phyloP scores from a whole-genome alignment of 148 eudicot species.

The Polygonum maritimum region DNA sequence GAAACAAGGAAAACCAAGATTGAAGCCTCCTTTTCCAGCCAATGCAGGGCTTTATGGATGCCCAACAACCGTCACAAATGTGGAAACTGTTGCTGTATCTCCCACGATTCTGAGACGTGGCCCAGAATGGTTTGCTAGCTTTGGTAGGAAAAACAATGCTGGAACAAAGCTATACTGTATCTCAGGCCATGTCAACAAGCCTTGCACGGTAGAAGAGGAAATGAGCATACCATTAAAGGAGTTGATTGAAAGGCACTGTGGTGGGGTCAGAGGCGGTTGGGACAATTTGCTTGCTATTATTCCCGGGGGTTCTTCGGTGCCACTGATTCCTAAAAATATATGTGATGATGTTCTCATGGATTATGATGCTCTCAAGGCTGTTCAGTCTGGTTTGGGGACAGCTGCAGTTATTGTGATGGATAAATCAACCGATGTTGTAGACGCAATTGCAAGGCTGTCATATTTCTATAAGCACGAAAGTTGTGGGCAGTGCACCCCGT shows the following conservation, averaged over 20 bases:
- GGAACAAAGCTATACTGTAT: conserved; percentile 81
- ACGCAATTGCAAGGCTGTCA: conserved; percentile 85
- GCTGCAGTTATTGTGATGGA: conserved; percentile 98
- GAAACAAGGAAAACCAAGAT: conserved; percentile 91
- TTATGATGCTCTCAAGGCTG: conserved; percentile 93
- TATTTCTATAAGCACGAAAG: conserved; percentile 94
- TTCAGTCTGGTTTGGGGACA: conserved; percentile 70
- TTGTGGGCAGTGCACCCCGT: conserved; percentile 92
- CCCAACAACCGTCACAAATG: conserved; percentile 92
- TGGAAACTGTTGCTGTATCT: conserved; percentile 93
- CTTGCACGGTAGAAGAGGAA: conserved; percentile 97
- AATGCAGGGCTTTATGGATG: conserved; percentile 88
- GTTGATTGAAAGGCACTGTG: conserved; percentile 89
- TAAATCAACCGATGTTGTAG: conserved; percentile 86
- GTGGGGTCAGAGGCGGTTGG: conserved; percentile 97
- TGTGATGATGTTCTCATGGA: conserved; percentile 96
- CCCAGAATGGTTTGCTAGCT: conserved; percentile 89
- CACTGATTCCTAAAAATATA: conserved; percentile 63
- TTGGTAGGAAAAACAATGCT: conserved; percentile 82
- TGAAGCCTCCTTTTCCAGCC: conserved; percentile 98
- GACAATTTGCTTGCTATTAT: conserved; percentile 89
- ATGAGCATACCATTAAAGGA: conserved; percentile 91
- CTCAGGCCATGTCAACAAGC: conserved; percentile 94
- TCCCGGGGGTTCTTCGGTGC: conserved; percentile 95
- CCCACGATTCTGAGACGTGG: conserved; percentile 89